phyloP scores from a whole-genome alignment of 306 rosid species.

The Acacia crassicarpa region DNA sequence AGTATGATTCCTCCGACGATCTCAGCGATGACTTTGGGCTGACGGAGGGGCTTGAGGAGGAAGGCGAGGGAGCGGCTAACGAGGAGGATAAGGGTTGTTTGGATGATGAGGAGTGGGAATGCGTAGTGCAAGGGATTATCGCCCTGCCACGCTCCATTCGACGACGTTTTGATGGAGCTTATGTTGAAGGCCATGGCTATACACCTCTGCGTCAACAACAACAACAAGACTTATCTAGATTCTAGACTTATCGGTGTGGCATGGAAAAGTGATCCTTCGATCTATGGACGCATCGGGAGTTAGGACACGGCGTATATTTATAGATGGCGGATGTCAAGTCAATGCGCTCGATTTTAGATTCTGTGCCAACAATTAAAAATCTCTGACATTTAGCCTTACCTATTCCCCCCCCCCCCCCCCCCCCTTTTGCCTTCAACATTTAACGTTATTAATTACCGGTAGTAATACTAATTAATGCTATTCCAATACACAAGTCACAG shows the following conservation, averaged over 20 bases:
- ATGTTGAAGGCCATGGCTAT: conserved; percentile 40
- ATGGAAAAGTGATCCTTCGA: not conserved
- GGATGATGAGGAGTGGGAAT: conserved; percentile 65
- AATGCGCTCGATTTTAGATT: not conserved
- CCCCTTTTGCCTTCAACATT: no score
- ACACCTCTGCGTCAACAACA: not conserved
- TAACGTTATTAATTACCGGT: no score
- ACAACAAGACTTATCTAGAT: not conserved
- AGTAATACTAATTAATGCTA: no score
- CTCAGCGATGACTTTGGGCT: conserved; percentile 70
- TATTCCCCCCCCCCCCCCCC: no score
- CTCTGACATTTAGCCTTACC: not conserved
- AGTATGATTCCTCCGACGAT: conserved; percentile 62
- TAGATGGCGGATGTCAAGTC: not conserved
- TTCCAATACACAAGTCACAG: no score
- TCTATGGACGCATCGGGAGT: not conserved
- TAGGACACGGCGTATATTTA: not conserved
- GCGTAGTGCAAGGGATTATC: conserved; percentile 61
- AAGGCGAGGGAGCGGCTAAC: conserved; percentile 56
- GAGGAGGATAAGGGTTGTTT: conserved; percentile 43
- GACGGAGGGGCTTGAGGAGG: conserved; percentile 63
- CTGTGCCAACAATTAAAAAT: not conserved
- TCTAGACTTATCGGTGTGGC: not conserved
- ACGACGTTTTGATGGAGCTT: conserved; percentile 57
- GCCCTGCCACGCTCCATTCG: conserved; percentile 68